A percentile compares a stretch with the other conserved stretches of the same genome.
Evolutionary conservation across 2,329 filamentous ascomycete genomes (phyloP).

Genomic region (Apiospora marii): DNA sequence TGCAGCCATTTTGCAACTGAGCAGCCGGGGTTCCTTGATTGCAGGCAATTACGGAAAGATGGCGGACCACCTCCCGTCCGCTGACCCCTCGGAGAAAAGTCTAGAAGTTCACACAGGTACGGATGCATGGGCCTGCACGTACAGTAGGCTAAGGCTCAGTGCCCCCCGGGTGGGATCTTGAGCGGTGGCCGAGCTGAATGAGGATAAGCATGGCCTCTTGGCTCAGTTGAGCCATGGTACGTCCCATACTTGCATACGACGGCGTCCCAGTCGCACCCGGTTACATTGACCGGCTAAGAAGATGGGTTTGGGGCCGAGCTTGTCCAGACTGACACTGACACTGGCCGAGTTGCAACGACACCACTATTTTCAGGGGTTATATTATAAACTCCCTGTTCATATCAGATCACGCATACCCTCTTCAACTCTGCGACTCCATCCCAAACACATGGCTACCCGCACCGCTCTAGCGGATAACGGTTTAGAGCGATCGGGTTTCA

Average conservation of each 20-base stretch:
- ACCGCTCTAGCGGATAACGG: constrained; percentile 40
- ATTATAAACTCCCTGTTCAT: constrained; percentile 18
- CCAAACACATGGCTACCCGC: constrained; percentile 41
- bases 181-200: constrained; percentile 13
- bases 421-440: constrained; percentile 27
- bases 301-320: constrained; percentile 21
- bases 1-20: constrained; percentile 7
- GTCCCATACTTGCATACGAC: constrained; percentile 9
- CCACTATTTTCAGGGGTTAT: constrained; percentile 25
- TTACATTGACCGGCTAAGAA: constrained; percentile 23
- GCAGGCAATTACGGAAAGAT: constrained; percentile 18
- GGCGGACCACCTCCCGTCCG: constrained; percentile 17
- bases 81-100: constrained; percentile 1
- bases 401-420: constrained; percentile 20
- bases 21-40: constrained; percentile 7
- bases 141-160: not conserved
- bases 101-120: constrained; percentile 4
- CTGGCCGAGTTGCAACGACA: constrained; percentile 17
- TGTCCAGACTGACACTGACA: constrained; percentile 22
- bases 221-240: not conserved
- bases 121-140: not conserved
- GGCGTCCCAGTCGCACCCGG: constrained; percentile 22
- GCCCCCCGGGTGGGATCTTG: not conserved
- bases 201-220: constrained; percentile 11
- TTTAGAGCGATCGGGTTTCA: constrained; percentile 41